Base-by-base conservation (phyloP, 208 protist genomes). In the Trypanosoma mega region DNA sequence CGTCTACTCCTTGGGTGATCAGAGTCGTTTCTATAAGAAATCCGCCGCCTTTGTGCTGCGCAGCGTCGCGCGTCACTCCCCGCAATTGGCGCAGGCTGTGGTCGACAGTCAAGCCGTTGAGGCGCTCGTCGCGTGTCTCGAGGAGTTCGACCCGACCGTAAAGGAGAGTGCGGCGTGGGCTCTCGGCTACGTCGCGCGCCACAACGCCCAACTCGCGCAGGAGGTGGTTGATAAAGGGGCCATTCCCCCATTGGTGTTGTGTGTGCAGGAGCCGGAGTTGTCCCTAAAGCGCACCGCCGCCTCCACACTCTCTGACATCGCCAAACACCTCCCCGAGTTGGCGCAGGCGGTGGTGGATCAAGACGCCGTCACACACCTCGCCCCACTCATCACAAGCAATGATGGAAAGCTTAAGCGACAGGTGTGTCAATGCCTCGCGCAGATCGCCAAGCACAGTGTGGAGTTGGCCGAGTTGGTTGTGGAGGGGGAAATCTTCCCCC, bases 11-110 rank as follows among this genome's bases (percentile, higher is more conserved):
- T 88, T 99, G 6, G 72, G 82, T 18, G 95, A 99, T 52, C 94
- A 99, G 65, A 99, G 99, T 74, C 82, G 94, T 20, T 98, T 98
- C 68, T 99, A 99, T 85, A 98, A 99, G 72, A 99, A 99, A 74
- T 97, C 96, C 0, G 97, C 98, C 2, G 96, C 97, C 2, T 98
- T 98, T 68, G 97, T 99, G 39, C 80, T 99, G 45, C 92, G 97
- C 45, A 90, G 96, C 26, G 96, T 99, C 3, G 96, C 98, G 21
- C 97, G 97, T 16, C 98, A 99, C 77, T 97, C 92, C 21, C 85
- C 97, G 8, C 76, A 94, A 70, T 87, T 99, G 21, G 98, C 98
- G 1, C 96, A 98, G 78, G 92, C 96, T 6, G 97, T 99, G 0
- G 97, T 99, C 52, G 97, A 99, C 76, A 90, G 87, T 20, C 93